Conservation (phyloP, 208 protist species). For the Leishmania lainsoni region DNA sequence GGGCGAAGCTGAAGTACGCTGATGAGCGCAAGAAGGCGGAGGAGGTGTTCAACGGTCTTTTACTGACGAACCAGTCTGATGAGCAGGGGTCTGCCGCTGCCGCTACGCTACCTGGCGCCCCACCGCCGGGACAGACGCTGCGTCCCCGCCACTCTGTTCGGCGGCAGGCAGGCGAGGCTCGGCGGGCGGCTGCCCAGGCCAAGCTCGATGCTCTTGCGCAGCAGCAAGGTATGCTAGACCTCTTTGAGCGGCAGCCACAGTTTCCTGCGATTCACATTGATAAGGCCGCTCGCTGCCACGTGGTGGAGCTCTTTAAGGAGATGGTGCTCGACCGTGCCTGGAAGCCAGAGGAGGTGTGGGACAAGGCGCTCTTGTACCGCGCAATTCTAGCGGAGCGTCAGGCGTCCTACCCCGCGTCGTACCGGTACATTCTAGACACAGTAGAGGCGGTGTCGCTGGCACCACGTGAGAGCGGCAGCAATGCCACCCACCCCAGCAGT, state of each 20-base stretch:
- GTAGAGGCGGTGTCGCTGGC: slow-evolving; percentile 49
- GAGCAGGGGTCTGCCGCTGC: slow-evolving; percentile 1
- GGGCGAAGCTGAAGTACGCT: slow-evolving; percentile 54
- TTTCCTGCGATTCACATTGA: slow-evolving; percentile 84
- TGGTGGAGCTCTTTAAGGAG: slow-evolving; percentile 85
- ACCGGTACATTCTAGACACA: slow-evolving; percentile 71
- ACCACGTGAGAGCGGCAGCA: neutral
- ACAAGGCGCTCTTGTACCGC: slow-evolving; percentile 84
- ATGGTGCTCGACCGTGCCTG: slow-evolving; percentile 72
- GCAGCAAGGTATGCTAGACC: slow-evolving; percentile 72
- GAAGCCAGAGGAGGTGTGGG: slow-evolving; percentile 68
- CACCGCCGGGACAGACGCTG: slow-evolving; percentile 51
- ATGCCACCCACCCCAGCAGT: neutral
- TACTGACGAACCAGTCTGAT: slow-evolving; percentile 36
- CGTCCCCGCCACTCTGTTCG: slow-evolving; percentile 65
- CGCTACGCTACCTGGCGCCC: slow-evolving; percentile 39
- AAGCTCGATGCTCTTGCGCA: slow-evolving; percentile 53
- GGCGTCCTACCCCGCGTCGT: slow-evolving; percentile 63
- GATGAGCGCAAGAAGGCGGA: slow-evolving; percentile 57
- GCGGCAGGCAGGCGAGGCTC: slow-evolving; percentile 54
- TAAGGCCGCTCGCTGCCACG: slow-evolving; percentile 61
- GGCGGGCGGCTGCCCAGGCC: slow-evolving; percentile 52
- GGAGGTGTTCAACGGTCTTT: slow-evolving; percentile 58
- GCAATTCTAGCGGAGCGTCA: slow-evolving; percentile 75
- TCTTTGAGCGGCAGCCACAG: slow-evolving; percentile 87